Percentiles rank a stretch among this genome's conserved stretches.
phyloP scores from a whole-genome alignment of 2,329 filamentous ascomycete species.

The Aureobasidium zeae region DNA sequence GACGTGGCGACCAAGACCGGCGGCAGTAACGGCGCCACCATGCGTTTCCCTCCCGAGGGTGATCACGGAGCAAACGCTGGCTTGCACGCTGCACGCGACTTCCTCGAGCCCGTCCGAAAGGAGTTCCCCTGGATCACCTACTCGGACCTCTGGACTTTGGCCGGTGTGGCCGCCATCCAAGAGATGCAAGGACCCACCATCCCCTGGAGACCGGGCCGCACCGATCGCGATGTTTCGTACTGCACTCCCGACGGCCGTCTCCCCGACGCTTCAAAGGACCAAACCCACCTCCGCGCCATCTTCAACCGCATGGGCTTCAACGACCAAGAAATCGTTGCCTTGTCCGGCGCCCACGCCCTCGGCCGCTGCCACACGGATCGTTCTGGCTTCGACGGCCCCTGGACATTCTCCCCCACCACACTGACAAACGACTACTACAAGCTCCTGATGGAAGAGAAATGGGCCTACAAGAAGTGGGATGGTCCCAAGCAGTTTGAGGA shows the following conservation, averaged over 20 bases:
- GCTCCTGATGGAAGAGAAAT: constrained; percentile 83
- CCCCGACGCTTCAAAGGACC: constrained; percentile 69
- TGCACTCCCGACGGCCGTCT: constrained; percentile 93
- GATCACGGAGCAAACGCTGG: constrained; percentile 92
- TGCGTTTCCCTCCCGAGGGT: constrained; percentile 85
- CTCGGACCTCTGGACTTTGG: constrained; percentile 94
- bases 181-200: constrained; percentile 88
- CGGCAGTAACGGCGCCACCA: constrained; percentile 91
- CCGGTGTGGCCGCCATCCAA: constrained; percentile 75
- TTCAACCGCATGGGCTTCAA: constrained; percentile 97
- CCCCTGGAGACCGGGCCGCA: constrained; percentile 79
- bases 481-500: constrained; percentile 88
- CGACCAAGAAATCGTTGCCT: constrained; percentile 90
- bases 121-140: constrained; percentile 94
- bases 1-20: constrained; percentile 82
- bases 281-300: constrained; percentile 78
- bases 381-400: constrained; percentile 78
- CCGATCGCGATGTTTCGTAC: constrained; percentile 66
- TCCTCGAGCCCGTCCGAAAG: constrained; percentile 82
- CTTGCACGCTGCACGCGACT: constrained; percentile 75
- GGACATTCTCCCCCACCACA: constrained; percentile 85
- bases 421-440: constrained; percentile 94
- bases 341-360: constrained; percentile 75
- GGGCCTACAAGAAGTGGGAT: constrained; percentile 81
- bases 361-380: constrained; percentile 86